Evolutionary conservation across 176 grass and related monocot genomes (phyloP).

Genomic region (Alopecurus myosuroides): DNA sequence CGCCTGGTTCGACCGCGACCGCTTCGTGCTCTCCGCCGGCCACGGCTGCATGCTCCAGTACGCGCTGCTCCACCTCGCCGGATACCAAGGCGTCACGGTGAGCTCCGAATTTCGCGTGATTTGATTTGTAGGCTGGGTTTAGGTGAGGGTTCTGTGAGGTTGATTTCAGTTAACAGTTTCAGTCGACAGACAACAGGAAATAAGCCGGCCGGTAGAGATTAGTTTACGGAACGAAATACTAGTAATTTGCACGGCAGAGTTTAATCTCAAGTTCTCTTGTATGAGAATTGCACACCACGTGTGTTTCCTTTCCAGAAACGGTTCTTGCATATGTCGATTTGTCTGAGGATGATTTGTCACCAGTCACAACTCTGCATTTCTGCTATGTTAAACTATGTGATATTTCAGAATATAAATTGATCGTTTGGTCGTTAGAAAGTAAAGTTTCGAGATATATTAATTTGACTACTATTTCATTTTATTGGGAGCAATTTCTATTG

Average conservation of each 20-base stretch:
- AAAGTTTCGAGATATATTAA: background rate
- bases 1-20: constrained; percentile 83
- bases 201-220: too few species aligned
- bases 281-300: too few species aligned
- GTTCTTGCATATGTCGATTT: background rate
- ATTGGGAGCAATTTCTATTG: background rate
- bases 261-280: too few species aligned
- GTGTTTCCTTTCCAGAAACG: too few species aligned
- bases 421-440: background rate
- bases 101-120: background rate
- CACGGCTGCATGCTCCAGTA: constrained; percentile 95
- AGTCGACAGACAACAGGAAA: too few species aligned
- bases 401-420: background rate
- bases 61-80: constrained; percentile 81
- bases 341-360: background rate
- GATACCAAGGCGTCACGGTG: constrained; percentile 77
- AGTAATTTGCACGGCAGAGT: too few species aligned
- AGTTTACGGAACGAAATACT: too few species aligned
- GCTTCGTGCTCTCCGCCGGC: constrained; percentile 85
- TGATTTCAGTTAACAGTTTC: background rate
- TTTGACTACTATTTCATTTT: background rate
- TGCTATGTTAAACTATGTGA: background rate
- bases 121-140: background rate
- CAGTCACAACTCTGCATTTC: background rate
- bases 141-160: background rate